Percentiles rank a stretch among this genome's conserved stretches.
phyloP scores from a whole-genome alignment of 306 rosid genomes.

The Hippophae rhamnoides region DNA sequence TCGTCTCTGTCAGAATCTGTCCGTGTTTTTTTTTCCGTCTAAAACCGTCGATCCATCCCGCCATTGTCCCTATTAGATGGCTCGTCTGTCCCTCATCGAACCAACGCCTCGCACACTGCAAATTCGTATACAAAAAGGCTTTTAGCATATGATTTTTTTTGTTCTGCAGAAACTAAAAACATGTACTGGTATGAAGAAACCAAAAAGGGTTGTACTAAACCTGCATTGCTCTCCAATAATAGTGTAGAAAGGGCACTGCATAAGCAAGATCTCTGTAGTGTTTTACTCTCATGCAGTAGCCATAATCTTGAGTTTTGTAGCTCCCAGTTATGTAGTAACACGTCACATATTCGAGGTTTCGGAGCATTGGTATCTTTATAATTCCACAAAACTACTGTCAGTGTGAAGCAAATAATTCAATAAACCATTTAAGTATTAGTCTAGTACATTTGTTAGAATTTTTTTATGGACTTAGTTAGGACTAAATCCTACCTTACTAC shows the following conservation, averaged over 20 bases:
- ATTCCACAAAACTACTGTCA: slow-evolving; percentile 3
- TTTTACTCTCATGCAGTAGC: slow-evolving; percentile 71
- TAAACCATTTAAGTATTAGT: no score
- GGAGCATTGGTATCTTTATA: slow-evolving; percentile 77
- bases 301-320: slow-evolving; percentile 83
- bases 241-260: slow-evolving; percentile 90
- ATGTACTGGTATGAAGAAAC: no score
- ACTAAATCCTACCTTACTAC: slow-evolving; percentile 70
- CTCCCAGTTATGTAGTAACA: slow-evolving; percentile 95
- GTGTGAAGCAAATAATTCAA: background rate
- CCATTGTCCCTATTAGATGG: slow-evolving; percentile 44
- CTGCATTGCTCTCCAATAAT: slow-evolving; percentile 99
- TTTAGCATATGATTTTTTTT: background rate
- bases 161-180: background rate
- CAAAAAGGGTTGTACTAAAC: slow-evolving; percentile 18
- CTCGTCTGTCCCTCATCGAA: slow-evolving; percentile 90
- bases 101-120: slow-evolving; percentile 92
- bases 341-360: slow-evolving; percentile 74
- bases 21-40: no score
- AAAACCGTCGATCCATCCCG: no score
- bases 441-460: no score
- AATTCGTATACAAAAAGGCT: background rate
- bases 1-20: no score
- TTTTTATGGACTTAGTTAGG: no score
- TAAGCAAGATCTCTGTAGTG: slow-evolving; percentile 74